Evolutionary conservation across 352 stramenopile genomes (phyloP).

Genomic region (Phytopythium delawarense): DNA sequence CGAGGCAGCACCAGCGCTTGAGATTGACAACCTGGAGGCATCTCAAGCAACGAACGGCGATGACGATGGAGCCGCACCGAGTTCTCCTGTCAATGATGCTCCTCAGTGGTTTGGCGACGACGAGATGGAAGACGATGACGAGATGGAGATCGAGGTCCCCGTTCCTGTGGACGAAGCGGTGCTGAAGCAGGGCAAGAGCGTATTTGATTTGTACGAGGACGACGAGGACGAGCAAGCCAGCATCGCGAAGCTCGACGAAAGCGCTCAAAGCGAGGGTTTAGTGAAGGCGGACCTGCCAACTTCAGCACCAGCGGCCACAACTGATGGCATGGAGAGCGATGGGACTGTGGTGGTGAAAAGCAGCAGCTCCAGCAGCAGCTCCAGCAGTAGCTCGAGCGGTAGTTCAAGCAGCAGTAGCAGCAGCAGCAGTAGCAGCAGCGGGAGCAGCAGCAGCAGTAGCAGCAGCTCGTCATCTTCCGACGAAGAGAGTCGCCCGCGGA

Average conservation of each 20-base stretch:
- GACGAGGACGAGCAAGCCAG: background rate
- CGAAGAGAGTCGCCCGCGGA: background rate
- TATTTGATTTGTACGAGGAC: constrained; percentile 13
- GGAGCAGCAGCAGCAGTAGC: constrained; percentile 10
- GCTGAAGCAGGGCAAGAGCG: constrained; percentile 15
- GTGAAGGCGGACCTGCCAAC: background rate
- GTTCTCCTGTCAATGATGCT: constrained; percentile 7
- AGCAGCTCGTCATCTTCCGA: constrained; percentile 20
- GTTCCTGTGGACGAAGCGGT: constrained; percentile 12
- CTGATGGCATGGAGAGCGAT: constrained; percentile 19
- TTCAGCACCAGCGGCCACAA: background rate
- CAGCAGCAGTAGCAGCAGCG: constrained; percentile 13
- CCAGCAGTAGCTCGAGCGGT: constrained; percentile 17
- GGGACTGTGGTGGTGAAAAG: constrained; percentile 20
- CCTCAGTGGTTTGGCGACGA: constrained; percentile 41
- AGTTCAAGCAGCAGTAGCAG: constrained; percentile 18
- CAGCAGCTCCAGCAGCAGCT: constrained; percentile 14
- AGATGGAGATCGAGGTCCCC: constrained; percentile 11
- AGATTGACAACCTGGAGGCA: background rate
- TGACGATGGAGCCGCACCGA: constrained; percentile 8
- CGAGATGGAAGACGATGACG: constrained; percentile 18
- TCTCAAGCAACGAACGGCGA: constrained; percentile 15
- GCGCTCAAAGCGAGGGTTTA: constrained; percentile 15
- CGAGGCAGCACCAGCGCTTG: background rate
- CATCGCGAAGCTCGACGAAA: background rate